phyloP scores from a whole-genome alignment of 768 basidiomycete species.

The Suillus subaureus region DNA sequence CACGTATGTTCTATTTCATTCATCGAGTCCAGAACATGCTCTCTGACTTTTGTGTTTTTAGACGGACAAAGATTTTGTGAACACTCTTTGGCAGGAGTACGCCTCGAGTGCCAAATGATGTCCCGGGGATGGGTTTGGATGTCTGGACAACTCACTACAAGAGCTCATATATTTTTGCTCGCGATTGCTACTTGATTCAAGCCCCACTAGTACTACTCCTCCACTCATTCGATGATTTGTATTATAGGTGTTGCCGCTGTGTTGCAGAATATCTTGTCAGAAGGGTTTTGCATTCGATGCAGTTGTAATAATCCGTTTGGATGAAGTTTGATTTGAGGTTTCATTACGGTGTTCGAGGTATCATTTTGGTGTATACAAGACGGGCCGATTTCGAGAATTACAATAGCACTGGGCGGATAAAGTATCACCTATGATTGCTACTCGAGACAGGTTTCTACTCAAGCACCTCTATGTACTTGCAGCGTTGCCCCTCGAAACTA shows the following conservation, averaged over 20 bases:
- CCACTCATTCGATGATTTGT: conserved; percentile 5
- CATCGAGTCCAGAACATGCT: not conserved
- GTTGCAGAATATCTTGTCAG: not conserved
- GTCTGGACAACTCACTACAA: not conserved
- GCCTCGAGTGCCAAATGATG: conserved; percentile 16
- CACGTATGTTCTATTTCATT: conserved; percentile 45
- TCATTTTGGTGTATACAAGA: not conserved
- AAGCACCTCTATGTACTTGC: not conserved
- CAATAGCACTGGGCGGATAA: not conserved
- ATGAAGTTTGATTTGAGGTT: not conserved
- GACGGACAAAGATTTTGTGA: conserved; percentile 70
- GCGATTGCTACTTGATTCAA: not conserved
- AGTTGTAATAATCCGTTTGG: not conserved
- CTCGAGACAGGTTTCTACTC: not conserved
- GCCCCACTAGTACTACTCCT: not conserved
- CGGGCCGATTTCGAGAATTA: not conserved
- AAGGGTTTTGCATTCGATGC: not conserved
- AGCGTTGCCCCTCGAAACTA: not conserved
- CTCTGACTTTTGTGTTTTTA: conserved; percentile 25
- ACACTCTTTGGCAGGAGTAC: conserved; percentile 61
- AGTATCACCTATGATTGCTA: not conserved
- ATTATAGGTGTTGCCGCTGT: not conserved
- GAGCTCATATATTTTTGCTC: conserved; percentile 9
- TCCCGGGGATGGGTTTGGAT: not conserved
- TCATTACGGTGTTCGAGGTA: not conserved